These are phyloP conservation scores for Leucogyrophana mollusca DNA, from an alignment of 768 basidiomycete species.

Conservation along the genomic window DNA sequence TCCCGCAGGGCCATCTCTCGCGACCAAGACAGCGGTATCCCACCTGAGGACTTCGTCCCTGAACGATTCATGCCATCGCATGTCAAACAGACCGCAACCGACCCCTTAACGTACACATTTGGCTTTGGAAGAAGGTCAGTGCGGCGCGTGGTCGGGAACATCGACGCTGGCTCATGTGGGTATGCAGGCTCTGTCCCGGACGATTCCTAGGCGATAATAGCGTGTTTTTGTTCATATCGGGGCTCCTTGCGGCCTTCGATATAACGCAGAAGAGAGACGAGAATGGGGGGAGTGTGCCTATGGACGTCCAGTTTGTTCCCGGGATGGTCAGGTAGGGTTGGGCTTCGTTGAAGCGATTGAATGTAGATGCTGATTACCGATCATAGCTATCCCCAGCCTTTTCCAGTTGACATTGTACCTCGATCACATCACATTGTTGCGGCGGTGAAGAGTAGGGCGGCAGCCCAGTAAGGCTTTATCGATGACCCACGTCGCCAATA, in stretches of 20 bases:
- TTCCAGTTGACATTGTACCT: conserved; percentile 12
- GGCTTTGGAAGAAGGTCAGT: conserved; percentile 13
- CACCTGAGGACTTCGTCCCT: conserved; percentile 11
- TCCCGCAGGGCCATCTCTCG: conserved; percentile 13
- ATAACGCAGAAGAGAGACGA: conserved; percentile 7
- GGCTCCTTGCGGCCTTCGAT: conserved; percentile 6
- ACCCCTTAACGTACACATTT: conserved; percentile 12
- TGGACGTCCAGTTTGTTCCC: conserved; percentile 1
- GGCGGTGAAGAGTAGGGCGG: conserved; percentile 8
- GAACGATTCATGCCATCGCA: conserved; percentile 10
- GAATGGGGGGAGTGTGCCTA: conserved; percentile 6
- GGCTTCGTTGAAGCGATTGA: too few species aligned
- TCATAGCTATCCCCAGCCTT: conserved; percentile 10
- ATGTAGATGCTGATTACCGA: too few species aligned
- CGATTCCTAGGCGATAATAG: conserved; percentile 10
- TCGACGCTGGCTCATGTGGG: not conserved
- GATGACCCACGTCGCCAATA: too few species aligned
- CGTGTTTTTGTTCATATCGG: conserved; percentile 9
- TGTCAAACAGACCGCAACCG: conserved; percentile 7
- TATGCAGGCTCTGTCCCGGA: conserved; percentile 12
- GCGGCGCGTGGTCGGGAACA: not conserved
- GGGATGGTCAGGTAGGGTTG: conserved; percentile 10
- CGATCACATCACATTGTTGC: conserved; percentile 9
- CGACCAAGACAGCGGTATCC: conserved; percentile 15
- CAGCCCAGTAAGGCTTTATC: too few species aligned